phyloP scores from a whole-genome alignment of 805 yeast species.

The Lipomyces yamanashiensis region DNA sequence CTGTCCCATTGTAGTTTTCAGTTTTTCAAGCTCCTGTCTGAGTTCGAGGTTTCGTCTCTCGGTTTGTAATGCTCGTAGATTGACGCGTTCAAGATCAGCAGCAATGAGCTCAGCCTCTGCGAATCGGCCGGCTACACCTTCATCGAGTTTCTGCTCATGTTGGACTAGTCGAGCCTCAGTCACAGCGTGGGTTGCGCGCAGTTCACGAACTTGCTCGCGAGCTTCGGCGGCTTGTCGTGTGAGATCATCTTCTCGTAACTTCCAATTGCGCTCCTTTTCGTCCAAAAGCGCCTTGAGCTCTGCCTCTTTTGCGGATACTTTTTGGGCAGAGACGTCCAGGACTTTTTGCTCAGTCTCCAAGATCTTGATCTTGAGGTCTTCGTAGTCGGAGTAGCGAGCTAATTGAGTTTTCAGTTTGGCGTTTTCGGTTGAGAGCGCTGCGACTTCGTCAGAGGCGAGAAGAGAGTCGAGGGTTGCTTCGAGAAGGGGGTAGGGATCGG shows the following conservation, averaged over 20 bases:
- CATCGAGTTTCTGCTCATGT: slow-evolving; percentile 33
- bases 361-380: slow-evolving; percentile 67
- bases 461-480: slow-evolving; percentile 71
- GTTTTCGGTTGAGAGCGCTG: slow-evolving; percentile 57
- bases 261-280: slow-evolving; percentile 76
- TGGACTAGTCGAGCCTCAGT: slow-evolving; percentile 57
- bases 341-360: slow-evolving; percentile 63
- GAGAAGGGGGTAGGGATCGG: slow-evolving; percentile 86
- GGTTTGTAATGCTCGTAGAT: slow-evolving; percentile 67
- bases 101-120: slow-evolving; percentile 65
- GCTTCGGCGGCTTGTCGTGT: slow-evolving; percentile 57
- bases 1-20: slow-evolving; percentile 41
- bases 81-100: slow-evolving; percentile 74
- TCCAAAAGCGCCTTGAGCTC: slow-evolving; percentile 70
- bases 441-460: slow-evolving; percentile 57
- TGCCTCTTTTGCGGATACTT: slow-evolving; percentile 71
- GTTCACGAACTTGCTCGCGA: slow-evolving; percentile 63
- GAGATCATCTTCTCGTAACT: slow-evolving; percentile 57
- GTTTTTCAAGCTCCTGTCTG: slow-evolving; percentile 64
- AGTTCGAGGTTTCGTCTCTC: slow-evolving; percentile 80
- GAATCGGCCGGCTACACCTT: slow-evolving; percentile 39
- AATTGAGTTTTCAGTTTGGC: slow-evolving; percentile 55
- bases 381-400: slow-evolving; percentile 75
- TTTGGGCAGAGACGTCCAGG: slow-evolving; percentile 58
- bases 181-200: slow-evolving; percentile 67